Conservation (phyloP, 108 stramenopile species). For the Skeletonema costatum region DNA sequence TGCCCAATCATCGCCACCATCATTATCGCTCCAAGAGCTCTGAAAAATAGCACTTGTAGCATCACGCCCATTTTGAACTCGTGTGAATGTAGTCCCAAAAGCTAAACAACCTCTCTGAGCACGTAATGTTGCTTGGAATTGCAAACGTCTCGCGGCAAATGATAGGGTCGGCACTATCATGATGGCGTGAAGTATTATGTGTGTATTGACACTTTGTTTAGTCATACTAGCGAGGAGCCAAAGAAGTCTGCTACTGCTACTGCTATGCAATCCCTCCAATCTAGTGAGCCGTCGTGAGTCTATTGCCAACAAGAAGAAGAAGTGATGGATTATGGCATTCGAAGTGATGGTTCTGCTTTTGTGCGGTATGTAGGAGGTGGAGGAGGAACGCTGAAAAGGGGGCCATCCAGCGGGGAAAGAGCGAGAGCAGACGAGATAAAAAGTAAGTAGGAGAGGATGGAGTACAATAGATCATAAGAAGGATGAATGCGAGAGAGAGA, state of each 20-base stretch:
- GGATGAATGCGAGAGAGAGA: too few relatives aligned
- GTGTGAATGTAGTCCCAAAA: not conserved
- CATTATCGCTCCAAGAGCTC: not conserved
- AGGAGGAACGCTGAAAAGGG: too few relatives aligned
- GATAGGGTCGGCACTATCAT: not conserved
- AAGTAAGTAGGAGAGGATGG: too few relatives aligned
- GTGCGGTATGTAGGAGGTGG: too few relatives aligned
- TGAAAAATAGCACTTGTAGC: not conserved
- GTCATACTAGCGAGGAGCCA: not conserved
- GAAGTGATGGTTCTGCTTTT: too few relatives aligned
- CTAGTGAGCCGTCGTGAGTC: not conserved
- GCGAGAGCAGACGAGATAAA: too few relatives aligned
- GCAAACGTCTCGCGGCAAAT: not conserved
- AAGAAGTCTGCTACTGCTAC: not conserved
- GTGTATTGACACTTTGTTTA: not conserved
- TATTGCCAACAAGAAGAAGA: not conserved
- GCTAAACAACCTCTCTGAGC: not conserved
- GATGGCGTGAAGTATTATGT: slow-evolving; percentile 2
- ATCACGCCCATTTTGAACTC: not conserved
- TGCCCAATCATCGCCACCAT: not conserved
- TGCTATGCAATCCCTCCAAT: not conserved
- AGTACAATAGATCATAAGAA: too few relatives aligned
- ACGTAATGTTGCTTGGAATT: not conserved
- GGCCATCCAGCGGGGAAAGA: too few relatives aligned
- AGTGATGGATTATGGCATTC: too few relatives aligned